Percentiles rank a stretch among this genome's conserved stretches.
Conservation (phyloP, 2,329 filamentous ascomycete genomes). For the Diaporthe ampelina region DNA sequence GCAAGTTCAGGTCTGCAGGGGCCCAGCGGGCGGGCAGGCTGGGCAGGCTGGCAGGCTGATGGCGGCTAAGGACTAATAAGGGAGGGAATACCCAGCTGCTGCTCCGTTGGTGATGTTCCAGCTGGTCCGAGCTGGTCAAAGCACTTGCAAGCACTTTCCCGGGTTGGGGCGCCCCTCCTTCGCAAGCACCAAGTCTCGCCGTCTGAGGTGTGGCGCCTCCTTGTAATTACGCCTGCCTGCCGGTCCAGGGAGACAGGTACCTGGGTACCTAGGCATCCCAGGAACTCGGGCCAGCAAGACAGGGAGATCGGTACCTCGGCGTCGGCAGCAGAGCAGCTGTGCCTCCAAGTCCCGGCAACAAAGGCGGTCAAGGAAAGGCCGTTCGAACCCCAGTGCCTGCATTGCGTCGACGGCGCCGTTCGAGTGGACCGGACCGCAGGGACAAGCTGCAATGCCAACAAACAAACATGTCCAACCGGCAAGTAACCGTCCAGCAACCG, state of each 20-base stretch:
- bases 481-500: constrained; percentile 20
- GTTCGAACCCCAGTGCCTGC: constrained; percentile 30
- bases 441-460: constrained; percentile 37
- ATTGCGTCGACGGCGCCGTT: constrained; percentile 22
- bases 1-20: constrained; percentile 11
- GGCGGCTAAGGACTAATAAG: neutral
- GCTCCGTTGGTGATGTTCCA: constrained; percentile 67
- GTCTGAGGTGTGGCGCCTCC: constrained; percentile 19
- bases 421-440: constrained; percentile 33
- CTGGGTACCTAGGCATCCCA: neutral
- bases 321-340: neutral
- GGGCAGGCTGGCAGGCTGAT: neutral
- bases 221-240: constrained; percentile 32
- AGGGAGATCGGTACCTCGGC: neutral
- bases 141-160: constrained; percentile 27
- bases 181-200: neutral
- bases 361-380: constrained; percentile 33
- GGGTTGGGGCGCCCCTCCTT: constrained; percentile 13
- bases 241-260: constrained; percentile 12
- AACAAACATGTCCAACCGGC: constrained; percentile 16
- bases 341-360: constrained; percentile 9
- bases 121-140: constrained; percentile 32
- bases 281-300: neutral
- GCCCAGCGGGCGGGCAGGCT: neutral
- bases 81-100: constrained; percentile 50